Percentiles rank a stretch among this genome's conserved stretches.
Conservation (phyloP, 371 early-diverging fungal genomes). For the Thermomucor indicae-seudaticae region DNA sequence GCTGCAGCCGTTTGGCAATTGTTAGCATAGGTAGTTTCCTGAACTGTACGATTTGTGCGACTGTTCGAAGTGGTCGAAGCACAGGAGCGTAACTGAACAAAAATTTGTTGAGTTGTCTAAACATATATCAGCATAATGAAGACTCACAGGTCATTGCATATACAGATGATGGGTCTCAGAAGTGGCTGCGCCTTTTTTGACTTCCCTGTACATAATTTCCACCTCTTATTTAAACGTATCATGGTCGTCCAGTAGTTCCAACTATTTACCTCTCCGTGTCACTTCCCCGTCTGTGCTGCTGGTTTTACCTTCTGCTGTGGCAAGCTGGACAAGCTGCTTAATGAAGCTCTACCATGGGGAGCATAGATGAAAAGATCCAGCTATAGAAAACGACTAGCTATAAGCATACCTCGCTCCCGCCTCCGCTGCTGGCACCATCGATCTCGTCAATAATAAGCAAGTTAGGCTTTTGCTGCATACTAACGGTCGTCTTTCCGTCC, state of each 20-base stretch:
- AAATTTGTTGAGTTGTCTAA: not conserved
- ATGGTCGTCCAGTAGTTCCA: not conserved
- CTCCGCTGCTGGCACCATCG: slow-evolving; percentile 84
- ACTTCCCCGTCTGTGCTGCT: slow-evolving; percentile 23
- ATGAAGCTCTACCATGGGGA: slow-evolving; percentile 65
- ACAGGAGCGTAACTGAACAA: slow-evolving; percentile 78
- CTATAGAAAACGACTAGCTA: too few relatives aligned
- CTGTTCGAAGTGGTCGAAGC: slow-evolving; percentile 75
- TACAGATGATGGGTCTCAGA: slow-evolving; percentile 94
- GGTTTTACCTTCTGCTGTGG: slow-evolving; percentile 26
- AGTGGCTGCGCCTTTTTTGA: slow-evolving; percentile 41
- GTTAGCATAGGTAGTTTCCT: slow-evolving; percentile 61
- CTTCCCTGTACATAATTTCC: slow-evolving; percentile 21
- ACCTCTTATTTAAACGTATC: too few relatives aligned
- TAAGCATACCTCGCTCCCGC: slow-evolving; percentile 49
- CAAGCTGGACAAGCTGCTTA: slow-evolving; percentile 55
- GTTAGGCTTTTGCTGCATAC: slow-evolving; percentile 65
- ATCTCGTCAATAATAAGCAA: slow-evolving; percentile 95
- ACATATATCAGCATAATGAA: not conserved
- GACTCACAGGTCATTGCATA: slow-evolving; percentile 91
- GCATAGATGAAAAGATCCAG: not conserved
- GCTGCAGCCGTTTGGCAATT: slow-evolving; percentile 72
- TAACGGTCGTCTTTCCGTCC: slow-evolving; percentile 9
- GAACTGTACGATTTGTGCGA: slow-evolving; percentile 73
- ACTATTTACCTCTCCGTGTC: slow-evolving; percentile 3